phyloP scores from a whole-genome alignment of 140 eudicot species.

The Bidens hawaiensis region DNA sequence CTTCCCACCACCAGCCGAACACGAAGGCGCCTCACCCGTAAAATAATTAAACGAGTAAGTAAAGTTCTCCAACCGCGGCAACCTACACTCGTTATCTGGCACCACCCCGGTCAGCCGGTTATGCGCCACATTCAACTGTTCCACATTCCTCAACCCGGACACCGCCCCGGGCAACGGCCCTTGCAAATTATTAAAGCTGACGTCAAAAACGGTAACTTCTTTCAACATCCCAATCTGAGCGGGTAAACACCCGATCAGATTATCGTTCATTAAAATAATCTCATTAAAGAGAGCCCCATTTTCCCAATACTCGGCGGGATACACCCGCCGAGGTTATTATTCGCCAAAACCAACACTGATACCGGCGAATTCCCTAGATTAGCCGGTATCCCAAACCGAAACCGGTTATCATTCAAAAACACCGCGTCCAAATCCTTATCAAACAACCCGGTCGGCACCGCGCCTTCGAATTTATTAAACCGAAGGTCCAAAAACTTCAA shows the following conservation, averaged over 20 bases:
- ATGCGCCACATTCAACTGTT: conserved; percentile 76
- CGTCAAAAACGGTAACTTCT: conserved; percentile 78
- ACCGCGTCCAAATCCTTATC: conserved; percentile 77
- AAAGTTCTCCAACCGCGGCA: conserved; percentile 66
- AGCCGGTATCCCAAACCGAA: conserved; percentile 63
- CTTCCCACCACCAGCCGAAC: conserved; percentile 42
- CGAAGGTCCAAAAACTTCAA: conserved; percentile 76
- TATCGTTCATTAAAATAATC: conserved; percentile 69
- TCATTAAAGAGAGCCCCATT: conserved; percentile 78
- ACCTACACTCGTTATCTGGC: conserved; percentile 51
- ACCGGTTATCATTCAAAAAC: conserved; percentile 76
- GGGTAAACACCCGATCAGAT: conserved; percentile 78
- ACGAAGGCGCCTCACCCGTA: conserved; percentile 70
- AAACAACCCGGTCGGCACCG: conserved; percentile 57
- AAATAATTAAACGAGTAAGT: conserved; percentile 74
- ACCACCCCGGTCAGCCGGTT: conserved; percentile 71
- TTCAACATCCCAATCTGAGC: conserved; percentile 62
- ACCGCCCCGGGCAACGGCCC: conserved; percentile 62
- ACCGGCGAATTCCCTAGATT: conserved; percentile 93
- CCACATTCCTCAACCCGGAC: conserved; percentile 59
- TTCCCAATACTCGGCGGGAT: conserved; percentile 78
- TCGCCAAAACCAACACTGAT: conserved; percentile 82
- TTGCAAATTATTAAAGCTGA: conserved; percentile 65
- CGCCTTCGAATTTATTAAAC: conserved; percentile 86
- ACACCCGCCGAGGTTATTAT: conserved; percentile 76